Conservation (phyloP, 177 flowering plant species). For the Tripterygium wilfordii region DNA sequence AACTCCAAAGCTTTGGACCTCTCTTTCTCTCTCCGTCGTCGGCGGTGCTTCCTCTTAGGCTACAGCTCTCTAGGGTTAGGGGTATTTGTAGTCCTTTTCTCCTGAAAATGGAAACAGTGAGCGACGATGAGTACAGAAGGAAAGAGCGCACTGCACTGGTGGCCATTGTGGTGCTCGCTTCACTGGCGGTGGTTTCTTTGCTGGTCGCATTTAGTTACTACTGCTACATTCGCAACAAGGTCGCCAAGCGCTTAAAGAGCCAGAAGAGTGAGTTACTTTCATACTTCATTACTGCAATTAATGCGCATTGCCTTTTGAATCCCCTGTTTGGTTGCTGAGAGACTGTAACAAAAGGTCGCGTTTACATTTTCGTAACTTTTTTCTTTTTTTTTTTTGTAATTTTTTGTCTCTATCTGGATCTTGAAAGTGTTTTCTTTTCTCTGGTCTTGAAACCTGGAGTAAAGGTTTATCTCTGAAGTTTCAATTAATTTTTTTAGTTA, state of each 20-base stretch:
- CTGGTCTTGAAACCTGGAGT: too few relatives aligned
- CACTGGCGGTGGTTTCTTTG: conserved; percentile 57
- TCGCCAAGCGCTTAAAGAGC: conserved; percentile 30
- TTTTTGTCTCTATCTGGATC: neutral
- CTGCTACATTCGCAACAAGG: conserved; percentile 78
- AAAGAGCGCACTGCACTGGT: conserved; percentile 40
- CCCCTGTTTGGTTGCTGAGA: neutral
- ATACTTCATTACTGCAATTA: too few relatives aligned
- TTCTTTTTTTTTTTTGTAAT: neutral
- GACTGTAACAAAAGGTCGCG: too few relatives aligned
- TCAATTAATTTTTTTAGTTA: too few relatives aligned
- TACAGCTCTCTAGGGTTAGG: neutral
- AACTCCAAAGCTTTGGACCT: too few relatives aligned
- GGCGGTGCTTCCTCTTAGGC: too few relatives aligned
- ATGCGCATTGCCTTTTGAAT: too few relatives aligned
- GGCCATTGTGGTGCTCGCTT: conserved; percentile 59
- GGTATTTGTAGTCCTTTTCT: too few relatives aligned
- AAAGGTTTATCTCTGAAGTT: too few relatives aligned
- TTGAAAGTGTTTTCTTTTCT: too few relatives aligned
- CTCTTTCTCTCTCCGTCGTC: too few relatives aligned
- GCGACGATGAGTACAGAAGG: conserved; percentile 26
- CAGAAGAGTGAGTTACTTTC: conserved; percentile 11
- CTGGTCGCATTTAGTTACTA: conserved; percentile 83
- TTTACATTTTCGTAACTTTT: too few relatives aligned
- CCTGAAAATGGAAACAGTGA: neutral